Evolutionary conservation across 305 asterid genomes (phyloP), one percentile per base, ranked within the genome.

Genomic region (Rubia balearica): DNA sequence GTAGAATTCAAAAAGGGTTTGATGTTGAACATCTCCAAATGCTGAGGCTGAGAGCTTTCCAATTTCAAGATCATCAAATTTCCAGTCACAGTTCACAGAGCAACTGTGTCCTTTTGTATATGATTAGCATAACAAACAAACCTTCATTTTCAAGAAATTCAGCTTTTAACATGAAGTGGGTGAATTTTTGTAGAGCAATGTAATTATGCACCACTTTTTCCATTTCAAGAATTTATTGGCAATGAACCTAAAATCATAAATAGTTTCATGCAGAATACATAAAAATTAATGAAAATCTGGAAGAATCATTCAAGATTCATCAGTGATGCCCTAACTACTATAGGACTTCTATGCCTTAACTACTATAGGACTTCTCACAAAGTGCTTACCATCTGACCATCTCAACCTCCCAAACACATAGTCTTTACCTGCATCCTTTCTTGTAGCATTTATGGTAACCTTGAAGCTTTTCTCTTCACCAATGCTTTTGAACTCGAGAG

Each of bases 401-500:
- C 45, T 71, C 69, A 82, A 69, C 24, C 75, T 69, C 5, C 86
- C 86, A 77, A 93, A 91, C 21, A 79, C 92, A 81, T 91, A 83
- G 51, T 88, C 85, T 68, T 76, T 61, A 9, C 60, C 79, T 48
- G 73, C 82, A 12, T 68, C 81, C 16, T 51, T 16, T 24, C 60
- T 73, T 62, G 57, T 84, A 36, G 76, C 79, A 75, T 76, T 74
- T 27, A 93, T 17, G 19, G 79, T 89, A 5, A 93, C 75, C 59
- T 68, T 74, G 51, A 90, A 93, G 0, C 71, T 68, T 73, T 84
- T 91, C 84, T 89, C 96, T 76, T 91, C 91, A 12, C 91, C 95
- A 71, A 68, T 61, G 49, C 51, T 63, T 17, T 74, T 65, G 19
- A 94, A 94, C 65, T 67, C 75, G 56, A 94, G 71, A 5, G 38